phyloP scores from a whole-genome alignment of 2,329 filamentous ascomycete genomes.

The Epichloe sp. region DNA sequence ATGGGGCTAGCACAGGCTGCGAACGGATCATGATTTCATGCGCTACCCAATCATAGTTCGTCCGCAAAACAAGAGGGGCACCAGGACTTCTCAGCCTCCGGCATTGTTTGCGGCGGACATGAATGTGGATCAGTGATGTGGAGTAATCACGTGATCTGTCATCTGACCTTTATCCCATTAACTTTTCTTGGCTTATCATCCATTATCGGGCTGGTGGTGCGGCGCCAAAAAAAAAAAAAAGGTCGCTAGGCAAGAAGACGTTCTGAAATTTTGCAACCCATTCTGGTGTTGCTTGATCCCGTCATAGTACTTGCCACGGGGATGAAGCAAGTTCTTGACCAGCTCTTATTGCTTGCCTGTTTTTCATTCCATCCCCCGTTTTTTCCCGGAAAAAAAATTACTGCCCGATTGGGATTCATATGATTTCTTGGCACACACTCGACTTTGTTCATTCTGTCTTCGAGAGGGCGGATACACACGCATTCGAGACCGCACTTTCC shows the following conservation, averaged over 20 bases:
- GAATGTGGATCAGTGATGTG: background rate
- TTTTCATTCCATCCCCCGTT: background rate
- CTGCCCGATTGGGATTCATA: background rate
- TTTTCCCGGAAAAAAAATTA: background rate
- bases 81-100: background rate
- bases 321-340: background rate
- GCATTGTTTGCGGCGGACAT: background rate
- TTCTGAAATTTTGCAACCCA: constrained; percentile 21
- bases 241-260: constrained; percentile 13
- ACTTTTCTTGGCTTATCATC: background rate
- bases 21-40: background rate
- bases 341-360: background rate
- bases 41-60: background rate
- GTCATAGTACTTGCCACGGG: background rate
- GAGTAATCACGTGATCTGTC: background rate
- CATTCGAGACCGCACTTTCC: background rate
- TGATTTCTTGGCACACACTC: background rate
- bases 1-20: background rate
- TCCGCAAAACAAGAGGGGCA: constrained; percentile 1
- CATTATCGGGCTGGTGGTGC: constrained; percentile 4
- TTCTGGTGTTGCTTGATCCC: constrained; percentile 5
- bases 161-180: constrained; percentile 1
- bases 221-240: constrained; percentile 14
- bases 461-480: constrained; percentile 1
- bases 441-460: background rate